Evolutionary conservation across 768 basidiomycete genomes (phyloP), one percentile per base, ranked within the genome.

Genomic region (Termitomyces heimii): DNA sequence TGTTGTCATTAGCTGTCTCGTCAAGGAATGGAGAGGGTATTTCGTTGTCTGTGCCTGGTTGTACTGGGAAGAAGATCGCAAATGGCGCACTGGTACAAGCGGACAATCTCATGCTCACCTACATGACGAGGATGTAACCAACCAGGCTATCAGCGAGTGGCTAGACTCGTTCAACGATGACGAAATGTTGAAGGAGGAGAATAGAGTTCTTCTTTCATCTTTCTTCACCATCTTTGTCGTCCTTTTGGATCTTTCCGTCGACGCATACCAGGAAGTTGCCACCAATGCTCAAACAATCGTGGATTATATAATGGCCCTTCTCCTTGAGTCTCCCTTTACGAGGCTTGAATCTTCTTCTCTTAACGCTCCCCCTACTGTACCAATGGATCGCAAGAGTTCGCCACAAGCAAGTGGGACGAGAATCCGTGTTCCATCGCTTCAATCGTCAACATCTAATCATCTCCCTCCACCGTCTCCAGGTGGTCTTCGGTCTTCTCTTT

Each of bases 31-130:
- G 92, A 77, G 94, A 55, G 97, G 96, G 7, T 92, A 92, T 75
- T 94, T 98, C 64, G 92, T 96, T 48, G 85, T 94, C 39, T 97
- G 96, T 60, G 94, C 96, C 1, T 98, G 96, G 95, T 75, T 93
- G 9, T 95, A 97, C 68, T 92, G 92, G 85, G 94, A 97, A 67
- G 92, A 95, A 68, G 91, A 96, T 63, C 73, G 86, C 50, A 82
- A 78, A 57, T 85, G 87, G 82, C 73, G 79, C 65, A 62, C 73
- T 53, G 66, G 77, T 63, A 62, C 70, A 16, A 70, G 56, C 63
- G 69, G 69, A 14, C 69, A 72, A 45, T 67, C 69, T 53, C 67
- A 67, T 48, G 50, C 66, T 16, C 67, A 69, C 51, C 56, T 72
- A 31, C 75, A 77, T 31, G 85, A 87, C 48, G 88, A 92, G n/a